Percentiles rank a stretch among this genome's conserved stretches.
phyloP scores from a whole-genome alignment of 257 asterid species.

The Sherardia arvensis region DNA sequence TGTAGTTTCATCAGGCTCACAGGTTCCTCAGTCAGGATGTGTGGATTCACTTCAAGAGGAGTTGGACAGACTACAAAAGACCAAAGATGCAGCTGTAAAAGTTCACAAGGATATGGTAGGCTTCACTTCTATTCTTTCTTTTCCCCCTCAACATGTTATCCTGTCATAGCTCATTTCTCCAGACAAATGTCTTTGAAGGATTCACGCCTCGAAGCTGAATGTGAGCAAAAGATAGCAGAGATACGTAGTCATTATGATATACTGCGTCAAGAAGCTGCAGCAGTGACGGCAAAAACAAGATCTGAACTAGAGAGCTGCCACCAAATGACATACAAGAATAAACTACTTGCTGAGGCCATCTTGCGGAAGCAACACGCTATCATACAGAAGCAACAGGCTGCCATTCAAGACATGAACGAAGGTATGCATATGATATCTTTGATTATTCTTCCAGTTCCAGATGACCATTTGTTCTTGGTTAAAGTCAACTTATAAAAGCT shows the following conservation, averaged over 20 bases:
- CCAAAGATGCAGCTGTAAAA: slow-evolving; percentile 23
- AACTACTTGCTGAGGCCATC: slow-evolving; percentile 35
- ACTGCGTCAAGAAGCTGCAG: slow-evolving; percentile 20
- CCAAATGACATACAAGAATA: slow-evolving; percentile 13
- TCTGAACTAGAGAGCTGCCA: slow-evolving; percentile 11
- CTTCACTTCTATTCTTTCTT: slow-evolving; percentile 6
- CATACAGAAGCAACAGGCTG: slow-evolving; percentile 8
- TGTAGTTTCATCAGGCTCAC: slow-evolving; percentile 15
- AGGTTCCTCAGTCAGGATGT: slow-evolving; percentile 19
- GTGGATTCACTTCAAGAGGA: slow-evolving; percentile 24
- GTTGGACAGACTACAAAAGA: slow-evolving; percentile 32
- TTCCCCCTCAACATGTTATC: not conserved
- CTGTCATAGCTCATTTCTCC: slow-evolving; percentile 5
- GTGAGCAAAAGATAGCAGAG: slow-evolving; percentile 30
- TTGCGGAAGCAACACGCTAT: slow-evolving; percentile 9
- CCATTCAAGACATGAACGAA: slow-evolving; percentile 16
- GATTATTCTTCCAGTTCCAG: not conserved
- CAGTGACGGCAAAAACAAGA: slow-evolving; percentile 10
- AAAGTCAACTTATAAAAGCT: not conserved
- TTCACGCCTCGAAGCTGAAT: slow-evolving; percentile 22
- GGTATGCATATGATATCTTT: slow-evolving; percentile 15
- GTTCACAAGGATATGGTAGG: slow-evolving; percentile 45
- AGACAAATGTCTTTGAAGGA: slow-evolving; percentile 27
- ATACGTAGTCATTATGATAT: slow-evolving; percentile 24
- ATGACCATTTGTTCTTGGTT: not conserved